Base-by-base conservation (phyloP, 1,139 yeast genomes). In the Geotrichum klebahnii region DNA sequence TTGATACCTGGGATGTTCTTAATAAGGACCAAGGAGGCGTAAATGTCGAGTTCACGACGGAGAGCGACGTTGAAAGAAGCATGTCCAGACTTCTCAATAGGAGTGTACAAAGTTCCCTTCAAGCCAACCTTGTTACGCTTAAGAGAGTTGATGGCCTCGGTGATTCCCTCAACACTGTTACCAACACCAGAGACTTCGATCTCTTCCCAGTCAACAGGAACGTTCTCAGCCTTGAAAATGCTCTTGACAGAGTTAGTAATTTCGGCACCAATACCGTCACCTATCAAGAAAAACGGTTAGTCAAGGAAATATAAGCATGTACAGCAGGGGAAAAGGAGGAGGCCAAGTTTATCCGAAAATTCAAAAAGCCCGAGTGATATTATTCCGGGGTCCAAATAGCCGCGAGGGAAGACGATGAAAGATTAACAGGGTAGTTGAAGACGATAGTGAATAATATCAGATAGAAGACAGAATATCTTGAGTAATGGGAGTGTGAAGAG, bases 261-360 rank as follows among this genome's bases (percentile, higher is more conserved):
- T 76, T 92, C 97, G 68, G 84, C 84, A 72, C 98, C 98, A 59
- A 90, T 84, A 80, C 98, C 98, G 69, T 92, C 98, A 64, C 82
- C 81, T 65, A 50, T 4, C 20, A 23, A 28, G 39, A 53, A 45
- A 31, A 10, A n/a, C 17, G 34, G 50, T 46, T 46, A 46, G 50
- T 24, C 32, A 33, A 34, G 22, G 26, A 26, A 26, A n/a, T n/a
- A n/a, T n/a, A n/a, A n/a, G n/a, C n/a, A n/a, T n/a, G n/a, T n/a
- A n/a, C n/a, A n/a, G n/a, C n/a, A n/a, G 43, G 48, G 19, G 19
- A 33, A 41, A 19, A 20, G 17, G 38, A 12, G 35, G 46, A 17
- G 23, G 10, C 20, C 31, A 12, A 38, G 42, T 45, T 44, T 35
- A 44, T 44, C 47, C 48, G 43, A 37, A 29, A 31, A 20, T 26